phyloP scores from a whole-genome alignment of 116 monocot genomes.

The Posidonia oceanica region DNA sequence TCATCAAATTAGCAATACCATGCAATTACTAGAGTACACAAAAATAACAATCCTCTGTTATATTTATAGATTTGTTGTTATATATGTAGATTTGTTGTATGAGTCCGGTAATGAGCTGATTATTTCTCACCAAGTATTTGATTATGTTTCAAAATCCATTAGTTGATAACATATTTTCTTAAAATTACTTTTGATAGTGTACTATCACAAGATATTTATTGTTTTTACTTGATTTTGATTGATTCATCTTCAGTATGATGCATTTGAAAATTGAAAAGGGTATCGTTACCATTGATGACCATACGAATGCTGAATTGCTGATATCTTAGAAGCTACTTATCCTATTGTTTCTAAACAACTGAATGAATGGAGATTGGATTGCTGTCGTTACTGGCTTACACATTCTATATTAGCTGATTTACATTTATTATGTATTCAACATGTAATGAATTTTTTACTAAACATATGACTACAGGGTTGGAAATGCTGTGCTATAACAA shows the following conservation, averaged over 20 bases:
- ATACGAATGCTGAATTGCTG: slow-evolving; percentile 90
- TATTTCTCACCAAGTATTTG: no score
- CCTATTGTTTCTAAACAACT: slow-evolving; percentile 75
- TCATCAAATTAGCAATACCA: no score
- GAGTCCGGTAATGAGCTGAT: no score
- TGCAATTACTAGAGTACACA: no score
- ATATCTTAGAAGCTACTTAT: slow-evolving; percentile 84
- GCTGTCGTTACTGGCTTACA: slow-evolving; percentile 66
- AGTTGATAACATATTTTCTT: no score
- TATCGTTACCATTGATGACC: slow-evolving; percentile 87
- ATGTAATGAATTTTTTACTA: not conserved
- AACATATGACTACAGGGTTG: slow-evolving; percentile 25
- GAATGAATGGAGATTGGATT: slow-evolving; percentile 68
- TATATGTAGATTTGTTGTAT: no score
- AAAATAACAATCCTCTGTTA: no score
- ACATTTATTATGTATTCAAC: not conserved
- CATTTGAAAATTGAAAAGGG: slow-evolving; percentile 96
- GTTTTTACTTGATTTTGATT: not conserved
- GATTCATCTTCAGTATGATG: slow-evolving; percentile 63
- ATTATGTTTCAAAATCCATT: no score
- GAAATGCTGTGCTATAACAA: slow-evolving; percentile 72
- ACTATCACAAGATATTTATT: no score
- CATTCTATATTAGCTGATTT: not conserved
- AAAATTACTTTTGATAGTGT: no score
- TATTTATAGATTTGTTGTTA: no score